These are phyloP conservation scores for Helminthosporium solani DNA, from an alignment of 2,329 filamentous ascomycete species.

Conservation along the genomic window DNA sequence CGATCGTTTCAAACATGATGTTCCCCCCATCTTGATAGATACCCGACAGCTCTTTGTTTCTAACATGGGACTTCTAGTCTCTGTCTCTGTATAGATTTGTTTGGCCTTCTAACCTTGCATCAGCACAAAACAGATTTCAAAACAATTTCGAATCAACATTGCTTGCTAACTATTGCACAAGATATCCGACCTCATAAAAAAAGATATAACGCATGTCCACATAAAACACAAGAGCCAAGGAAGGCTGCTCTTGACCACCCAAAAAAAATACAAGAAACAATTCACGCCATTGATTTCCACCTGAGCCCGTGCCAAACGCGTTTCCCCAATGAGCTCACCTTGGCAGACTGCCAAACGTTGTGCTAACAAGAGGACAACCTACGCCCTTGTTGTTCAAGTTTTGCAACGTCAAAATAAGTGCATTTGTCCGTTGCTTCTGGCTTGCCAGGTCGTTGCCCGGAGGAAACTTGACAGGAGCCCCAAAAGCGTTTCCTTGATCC, in stretches of 20 bases:
- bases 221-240: background rate
- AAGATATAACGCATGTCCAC: background rate
- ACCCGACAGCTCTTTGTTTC: no score
- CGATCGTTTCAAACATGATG: no score
- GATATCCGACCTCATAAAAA: background rate
- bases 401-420: conserved; percentile 13
- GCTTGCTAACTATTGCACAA: background rate
- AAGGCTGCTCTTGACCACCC: background rate
- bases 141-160: no score
- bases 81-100: no score
- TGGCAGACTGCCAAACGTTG: conserved; percentile 9
- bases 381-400: conserved; percentile 13
- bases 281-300: no score
- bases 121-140: no score
- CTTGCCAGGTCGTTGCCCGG: conserved; percentile 4
- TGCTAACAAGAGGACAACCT: conserved; percentile 15
- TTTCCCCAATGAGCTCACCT: background rate
- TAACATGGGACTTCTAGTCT: no score
- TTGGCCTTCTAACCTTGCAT: no score
- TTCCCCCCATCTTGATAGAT: no score
- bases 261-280: background rate
- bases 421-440: conserved; percentile 9
- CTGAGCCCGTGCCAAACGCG: background rate
- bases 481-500: conserved; percentile 9
- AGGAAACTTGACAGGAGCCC: conserved; percentile 12